phyloP scores from a whole-genome alignment of 2,329 filamentous ascomycete species.

The Penicillium italicum region DNA sequence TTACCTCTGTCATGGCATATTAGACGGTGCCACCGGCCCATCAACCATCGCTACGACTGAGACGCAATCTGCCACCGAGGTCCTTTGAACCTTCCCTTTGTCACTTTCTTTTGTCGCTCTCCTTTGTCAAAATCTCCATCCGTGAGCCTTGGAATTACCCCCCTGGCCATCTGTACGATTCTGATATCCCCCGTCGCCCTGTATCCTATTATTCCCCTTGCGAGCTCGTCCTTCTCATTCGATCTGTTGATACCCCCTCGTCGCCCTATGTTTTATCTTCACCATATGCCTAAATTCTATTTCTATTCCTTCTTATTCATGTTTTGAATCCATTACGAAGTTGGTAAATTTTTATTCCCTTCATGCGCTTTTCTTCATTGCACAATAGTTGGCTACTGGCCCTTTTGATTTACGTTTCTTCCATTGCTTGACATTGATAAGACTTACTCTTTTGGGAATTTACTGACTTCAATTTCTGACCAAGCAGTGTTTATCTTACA shows the following conservation, averaged over 20 bases:
- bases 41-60: neutral
- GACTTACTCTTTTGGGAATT: neutral
- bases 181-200: conserved; percentile 2
- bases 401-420: neutral
- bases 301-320: conserved; percentile 14
- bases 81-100: conserved; percentile 28
- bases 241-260: conserved; percentile 26
- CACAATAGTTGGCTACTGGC: neutral
- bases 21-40: neutral
- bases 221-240: conserved; percentile 11
- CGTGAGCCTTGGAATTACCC: neutral
- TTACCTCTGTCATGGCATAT: neutral
- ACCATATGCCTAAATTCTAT: conserved; percentile 18
- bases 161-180: conserved; percentile 5
- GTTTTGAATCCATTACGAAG: conserved; percentile 1
- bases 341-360: neutral
- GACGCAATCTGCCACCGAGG: conserved; percentile 9
- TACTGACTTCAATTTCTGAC: neutral
- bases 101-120: conserved; percentile 13
- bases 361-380: neutral
- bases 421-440: neutral
- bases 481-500: neutral
- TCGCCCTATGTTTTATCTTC: conserved; percentile 17
- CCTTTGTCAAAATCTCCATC: conserved; percentile 7
- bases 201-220: conserved; percentile 5